A percentile compares a stretch with the other conserved stretches of the same genome.
Evolutionary conservation across 495 filamentous ascomycete species (phyloP).

Genomic region (Cenococcum geophilum): DNA sequence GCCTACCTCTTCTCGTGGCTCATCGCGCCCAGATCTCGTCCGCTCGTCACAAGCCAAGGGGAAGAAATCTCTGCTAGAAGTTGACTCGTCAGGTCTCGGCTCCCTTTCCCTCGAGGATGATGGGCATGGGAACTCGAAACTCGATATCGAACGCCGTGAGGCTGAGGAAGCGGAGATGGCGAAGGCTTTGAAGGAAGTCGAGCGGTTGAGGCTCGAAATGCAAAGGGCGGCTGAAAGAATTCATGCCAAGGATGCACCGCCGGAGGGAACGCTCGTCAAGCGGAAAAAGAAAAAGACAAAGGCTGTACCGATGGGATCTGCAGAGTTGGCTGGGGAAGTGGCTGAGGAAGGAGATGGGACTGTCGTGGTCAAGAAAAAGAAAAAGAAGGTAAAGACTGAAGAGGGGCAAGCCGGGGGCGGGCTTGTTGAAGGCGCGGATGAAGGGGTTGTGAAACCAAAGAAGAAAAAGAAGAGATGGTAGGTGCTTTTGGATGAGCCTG

Average conservation of each 20-base stretch:
- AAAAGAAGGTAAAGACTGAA: slow-evolving; percentile 36
- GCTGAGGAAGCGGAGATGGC: slow-evolving; percentile 77
- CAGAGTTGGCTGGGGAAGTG: slow-evolving; percentile 26
- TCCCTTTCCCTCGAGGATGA: slow-evolving; percentile 52
- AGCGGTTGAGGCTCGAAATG: slow-evolving; percentile 80
- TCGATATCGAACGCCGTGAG: slow-evolving; percentile 49
- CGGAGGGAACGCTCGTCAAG: slow-evolving; percentile 67
- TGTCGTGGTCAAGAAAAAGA: slow-evolving; percentile 52
- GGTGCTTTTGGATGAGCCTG: slow-evolving; percentile 5
- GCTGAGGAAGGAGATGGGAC: slow-evolving; percentile 31
- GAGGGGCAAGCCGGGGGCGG: slow-evolving; percentile 27
- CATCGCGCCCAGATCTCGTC: slow-evolving; percentile 8
- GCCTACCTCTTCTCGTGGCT: slow-evolving; percentile 1
- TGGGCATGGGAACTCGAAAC: slow-evolving; percentile 19
- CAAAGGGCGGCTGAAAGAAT: slow-evolving; percentile 82
- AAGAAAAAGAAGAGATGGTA: slow-evolving; percentile 14
- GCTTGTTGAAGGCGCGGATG: slow-evolving; percentile 4
- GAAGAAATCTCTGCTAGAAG: slow-evolving; percentile 61
- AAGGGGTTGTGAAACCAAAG: neutral
- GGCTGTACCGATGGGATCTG: slow-evolving; percentile 30
- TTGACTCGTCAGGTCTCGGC: slow-evolving; percentile 76
- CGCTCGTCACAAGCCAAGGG: slow-evolving; percentile 42
- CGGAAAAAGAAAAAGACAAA: slow-evolving; percentile 60
- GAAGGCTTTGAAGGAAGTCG: slow-evolving; percentile 77
- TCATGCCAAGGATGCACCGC: slow-evolving; percentile 58